phyloP scores from a whole-genome alignment of 1,284 basidiomycete species.

The Lentinula novae-zelandiae region DNA sequence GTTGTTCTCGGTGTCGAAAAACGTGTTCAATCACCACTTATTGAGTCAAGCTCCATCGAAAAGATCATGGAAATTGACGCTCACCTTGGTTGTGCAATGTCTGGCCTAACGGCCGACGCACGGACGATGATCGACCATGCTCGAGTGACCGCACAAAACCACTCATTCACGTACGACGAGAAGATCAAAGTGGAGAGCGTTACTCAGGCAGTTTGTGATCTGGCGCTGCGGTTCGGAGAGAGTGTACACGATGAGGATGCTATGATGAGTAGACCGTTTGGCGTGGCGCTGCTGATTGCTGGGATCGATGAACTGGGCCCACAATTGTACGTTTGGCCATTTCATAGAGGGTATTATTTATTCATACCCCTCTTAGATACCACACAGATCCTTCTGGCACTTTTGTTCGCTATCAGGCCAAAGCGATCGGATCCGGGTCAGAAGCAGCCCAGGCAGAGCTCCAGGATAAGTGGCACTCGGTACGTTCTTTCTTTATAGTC shows the following conservation, averaged over 20 bases:
- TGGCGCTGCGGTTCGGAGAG: slow-evolving; percentile 97
- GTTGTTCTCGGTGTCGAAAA: slow-evolving; percentile 97
- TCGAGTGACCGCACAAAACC: slow-evolving; percentile 94
- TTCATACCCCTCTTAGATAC: slow-evolving; percentile 49
- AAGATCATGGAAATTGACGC: slow-evolving; percentile 99
- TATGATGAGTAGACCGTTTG: slow-evolving; percentile 99
- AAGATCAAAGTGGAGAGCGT: slow-evolving; percentile 95
- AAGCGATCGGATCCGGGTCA: slow-evolving; percentile 97
- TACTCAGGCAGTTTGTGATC: slow-evolving; percentile 97
- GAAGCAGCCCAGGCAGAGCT: slow-evolving; percentile 97
- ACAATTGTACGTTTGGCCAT: slow-evolving; percentile 65
- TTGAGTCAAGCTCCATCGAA: slow-evolving; percentile 95
- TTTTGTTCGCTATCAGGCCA: slow-evolving; percentile 95
- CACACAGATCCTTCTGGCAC: slow-evolving; percentile 99
- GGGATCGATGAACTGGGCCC: slow-evolving; percentile 96
- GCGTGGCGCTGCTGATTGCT: slow-evolving; percentile 95
- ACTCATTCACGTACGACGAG: slow-evolving; percentile 97
- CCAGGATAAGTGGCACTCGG: slow-evolving; percentile 97
- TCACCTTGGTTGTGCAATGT: slow-evolving; percentile 98
- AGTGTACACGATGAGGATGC: slow-evolving; percentile 98
- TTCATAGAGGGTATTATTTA: slow-evolving; percentile 5
- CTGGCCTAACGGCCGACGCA: slow-evolving; percentile 95
- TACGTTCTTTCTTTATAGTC: slow-evolving; percentile 30
- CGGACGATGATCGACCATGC: slow-evolving; percentile 99
- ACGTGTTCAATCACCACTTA: slow-evolving; percentile 94